Evolutionary conservation across 2,329 filamentous ascomycete genomes (phyloP).

Genomic region (Talaromyces marneffei): DNA sequence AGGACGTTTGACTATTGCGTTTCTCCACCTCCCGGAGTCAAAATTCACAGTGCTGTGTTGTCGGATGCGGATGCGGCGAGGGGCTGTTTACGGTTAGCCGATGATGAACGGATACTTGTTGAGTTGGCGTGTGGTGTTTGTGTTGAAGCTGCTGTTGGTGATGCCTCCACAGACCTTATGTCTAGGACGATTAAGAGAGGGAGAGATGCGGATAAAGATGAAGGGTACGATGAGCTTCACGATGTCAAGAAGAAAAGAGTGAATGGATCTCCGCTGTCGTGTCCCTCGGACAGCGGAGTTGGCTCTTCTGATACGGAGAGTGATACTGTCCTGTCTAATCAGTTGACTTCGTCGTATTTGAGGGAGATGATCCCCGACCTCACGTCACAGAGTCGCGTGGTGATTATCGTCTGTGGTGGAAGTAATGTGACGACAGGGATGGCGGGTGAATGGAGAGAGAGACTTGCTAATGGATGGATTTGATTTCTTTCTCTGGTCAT

Average conservation of each 20-base stretch:
- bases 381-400: constrained; percentile 63
- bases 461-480: constrained; percentile 37
- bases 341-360: constrained; percentile 40
- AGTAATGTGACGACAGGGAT: constrained; percentile 60
- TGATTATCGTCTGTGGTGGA: constrained; percentile 80
- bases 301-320: constrained; percentile 9
- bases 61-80: constrained; percentile 72
- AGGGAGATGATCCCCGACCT: constrained; percentile 58
- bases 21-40: constrained; percentile 39
- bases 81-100: constrained; percentile 68
- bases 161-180: too few species aligned
- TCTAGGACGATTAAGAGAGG: too few species aligned
- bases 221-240: not conserved
- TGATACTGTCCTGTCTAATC: constrained; percentile 1
- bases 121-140: constrained; percentile 82
- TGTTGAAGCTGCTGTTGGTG: constrained; percentile 48
- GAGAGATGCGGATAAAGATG: not conserved
- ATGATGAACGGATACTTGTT: constrained; percentile 75
- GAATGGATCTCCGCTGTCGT: constrained; percentile 15
- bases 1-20: constrained; percentile 61
- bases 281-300: constrained; percentile 5
- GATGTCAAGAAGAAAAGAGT: constrained; percentile 20
- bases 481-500: not conserved
- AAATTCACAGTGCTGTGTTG: constrained; percentile 58
- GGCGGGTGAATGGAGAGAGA: constrained; percentile 53